Percentiles rank a stretch among this genome's conserved stretches.
Conservation (phyloP, 2,329 filamentous ascomycete species). For the Colletotrichum sp. region DNA sequence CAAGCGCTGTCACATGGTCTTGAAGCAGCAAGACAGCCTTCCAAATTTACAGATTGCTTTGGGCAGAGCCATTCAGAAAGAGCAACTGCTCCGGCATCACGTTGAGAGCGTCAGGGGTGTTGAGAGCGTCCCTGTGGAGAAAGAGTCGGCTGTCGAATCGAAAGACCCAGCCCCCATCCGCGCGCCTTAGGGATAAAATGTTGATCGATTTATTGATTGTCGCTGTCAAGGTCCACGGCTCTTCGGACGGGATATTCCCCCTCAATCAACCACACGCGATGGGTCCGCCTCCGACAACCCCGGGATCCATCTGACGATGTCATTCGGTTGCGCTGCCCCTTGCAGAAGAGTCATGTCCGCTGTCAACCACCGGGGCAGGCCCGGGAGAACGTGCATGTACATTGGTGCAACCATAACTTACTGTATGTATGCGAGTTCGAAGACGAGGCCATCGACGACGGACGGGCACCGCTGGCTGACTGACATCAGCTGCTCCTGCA, state of each 20-base stretch:
- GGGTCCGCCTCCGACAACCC: background rate
- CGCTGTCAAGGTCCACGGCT: background rate
- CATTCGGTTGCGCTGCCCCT: background rate
- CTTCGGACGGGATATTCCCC: background rate
- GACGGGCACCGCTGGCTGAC: background rate
- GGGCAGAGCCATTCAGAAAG: background rate
- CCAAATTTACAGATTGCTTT: background rate
- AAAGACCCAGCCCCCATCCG: background rate
- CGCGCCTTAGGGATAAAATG: background rate
- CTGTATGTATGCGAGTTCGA: background rate
- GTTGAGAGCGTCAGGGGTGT: background rate
- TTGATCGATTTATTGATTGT: background rate
- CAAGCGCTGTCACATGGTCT: constrained; percentile 14
- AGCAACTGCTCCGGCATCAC: background rate
- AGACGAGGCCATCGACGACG: background rate
- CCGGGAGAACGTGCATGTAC: background rate
- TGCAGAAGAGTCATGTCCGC: constrained; percentile 15
- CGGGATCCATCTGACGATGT: background rate
- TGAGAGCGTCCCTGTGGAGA: background rate
- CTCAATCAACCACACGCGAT: background rate
- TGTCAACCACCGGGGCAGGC: constrained; percentile 2
- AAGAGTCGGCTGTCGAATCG: background rate
- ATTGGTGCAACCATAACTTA: background rate
- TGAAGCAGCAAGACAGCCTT: background rate
- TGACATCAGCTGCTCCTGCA: background rate